A percentile compares a stretch with the other conserved stretches of the same genome.
Conservation (phyloP, 2,329 filamentous ascomycete species). For the Lecanicillium sp. region DNA sequence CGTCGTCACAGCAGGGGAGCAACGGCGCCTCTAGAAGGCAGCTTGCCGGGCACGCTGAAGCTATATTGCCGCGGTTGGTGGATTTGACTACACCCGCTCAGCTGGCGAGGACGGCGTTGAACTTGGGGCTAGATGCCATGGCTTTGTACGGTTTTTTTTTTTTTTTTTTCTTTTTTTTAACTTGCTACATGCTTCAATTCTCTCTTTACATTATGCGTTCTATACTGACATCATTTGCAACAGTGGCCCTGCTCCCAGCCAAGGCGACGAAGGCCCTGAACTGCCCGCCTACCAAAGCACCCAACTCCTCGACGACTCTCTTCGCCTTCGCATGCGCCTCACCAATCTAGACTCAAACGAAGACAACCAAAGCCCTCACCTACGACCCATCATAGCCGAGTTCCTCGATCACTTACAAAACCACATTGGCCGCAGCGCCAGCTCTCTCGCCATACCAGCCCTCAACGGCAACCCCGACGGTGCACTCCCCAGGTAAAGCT, state of each 20-base stretch:
- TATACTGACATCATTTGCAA: conserved; percentile 13
- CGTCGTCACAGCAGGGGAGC: not conserved
- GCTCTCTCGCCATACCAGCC: not conserved
- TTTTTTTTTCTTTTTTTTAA: not conserved
- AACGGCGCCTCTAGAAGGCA: too few relatives aligned
- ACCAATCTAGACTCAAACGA: conserved; percentile 10
- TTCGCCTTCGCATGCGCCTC: conserved; percentile 13
- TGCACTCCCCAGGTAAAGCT: not conserved
- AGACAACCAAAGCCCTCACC: conserved; percentile 14
- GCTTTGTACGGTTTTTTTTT: conserved; percentile 1
- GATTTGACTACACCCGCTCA: not conserved
- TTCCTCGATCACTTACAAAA: conserved; percentile 16
- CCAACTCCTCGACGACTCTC: conserved; percentile 17
- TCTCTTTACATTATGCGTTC: not conserved
- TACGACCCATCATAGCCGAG: conserved; percentile 12
- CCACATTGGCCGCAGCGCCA: conserved; percentile 15
- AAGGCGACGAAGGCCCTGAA: conserved; percentile 11
- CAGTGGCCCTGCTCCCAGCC: not conserved
- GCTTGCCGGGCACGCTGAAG: too few relatives aligned
- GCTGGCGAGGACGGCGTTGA: not conserved
- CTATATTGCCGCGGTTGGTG: not conserved
- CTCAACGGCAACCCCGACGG: not conserved
- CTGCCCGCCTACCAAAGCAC: conserved; percentile 19
- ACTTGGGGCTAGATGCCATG: conserved; percentile 3
- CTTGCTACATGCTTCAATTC: not conserved